phyloP scores from a whole-genome alignment of 208 protist species.

The Acanthamoeba culbertsoni region DNA sequence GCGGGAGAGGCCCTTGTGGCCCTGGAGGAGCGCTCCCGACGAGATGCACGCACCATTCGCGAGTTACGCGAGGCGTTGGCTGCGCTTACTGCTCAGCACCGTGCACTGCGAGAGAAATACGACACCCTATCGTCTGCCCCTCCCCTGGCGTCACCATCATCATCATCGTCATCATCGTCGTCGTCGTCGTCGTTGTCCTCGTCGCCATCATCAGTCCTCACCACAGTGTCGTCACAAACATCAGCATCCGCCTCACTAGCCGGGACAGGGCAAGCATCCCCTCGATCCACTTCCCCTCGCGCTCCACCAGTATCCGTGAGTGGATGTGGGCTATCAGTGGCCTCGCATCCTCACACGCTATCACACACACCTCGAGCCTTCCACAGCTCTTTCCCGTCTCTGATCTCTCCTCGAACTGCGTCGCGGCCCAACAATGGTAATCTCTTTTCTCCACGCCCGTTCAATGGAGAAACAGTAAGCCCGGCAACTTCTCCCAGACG shows the following conservation, averaged over 20 bases:
- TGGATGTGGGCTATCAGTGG: too few species aligned
- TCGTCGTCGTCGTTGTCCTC: not conserved
- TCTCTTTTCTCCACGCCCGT: not conserved
- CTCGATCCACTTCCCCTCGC: too few species aligned
- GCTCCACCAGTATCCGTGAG: too few species aligned
- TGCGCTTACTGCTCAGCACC: not conserved
- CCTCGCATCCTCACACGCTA: not conserved
- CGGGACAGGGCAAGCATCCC: not conserved
- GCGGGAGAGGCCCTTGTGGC: not conserved
- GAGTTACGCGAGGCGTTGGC: not conserved
- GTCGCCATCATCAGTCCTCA: not conserved
- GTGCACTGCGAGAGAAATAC: not conserved
- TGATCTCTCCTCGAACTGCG: not conserved
- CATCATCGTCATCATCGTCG: not conserved
- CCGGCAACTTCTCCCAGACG: not conserved
- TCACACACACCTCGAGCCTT: not conserved
- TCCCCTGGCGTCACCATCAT: not conserved
- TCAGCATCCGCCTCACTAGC: not conserved
- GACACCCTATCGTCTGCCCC: not conserved
- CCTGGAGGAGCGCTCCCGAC: not conserved
- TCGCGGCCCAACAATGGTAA: not conserved
- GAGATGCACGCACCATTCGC: not conserved
- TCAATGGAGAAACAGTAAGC: not conserved
- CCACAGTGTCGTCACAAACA: not conserved
- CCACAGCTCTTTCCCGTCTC: not conserved